Base-by-base conservation (phyloP, 1,284 basidiomycete genomes). In the Mycosarcoma mackinlayi region DNA sequence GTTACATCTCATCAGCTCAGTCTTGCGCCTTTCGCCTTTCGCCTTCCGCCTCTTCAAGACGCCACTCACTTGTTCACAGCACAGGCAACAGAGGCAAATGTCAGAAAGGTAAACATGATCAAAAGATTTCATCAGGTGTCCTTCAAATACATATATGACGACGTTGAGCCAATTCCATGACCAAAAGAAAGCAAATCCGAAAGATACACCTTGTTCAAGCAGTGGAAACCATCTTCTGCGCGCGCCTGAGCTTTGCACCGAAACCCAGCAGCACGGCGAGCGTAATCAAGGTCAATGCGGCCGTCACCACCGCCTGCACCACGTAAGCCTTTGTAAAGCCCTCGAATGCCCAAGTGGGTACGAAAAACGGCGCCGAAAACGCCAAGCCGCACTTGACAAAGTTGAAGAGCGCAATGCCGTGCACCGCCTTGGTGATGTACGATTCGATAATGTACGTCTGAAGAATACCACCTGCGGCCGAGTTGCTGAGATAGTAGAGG, bases 351-450 rank as follows among this genome's bases (percentile, higher is more conserved):
- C 82, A 83, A 31, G 69, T 58, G 30, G 78, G 76, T 8, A 78
- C 73, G 55, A 81, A 84, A 69, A 83, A 83, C 9, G 82, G 73
- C 14, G 80, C 76, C 0, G 73, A 76, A 40, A 84, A 84, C 19
- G 81, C 81, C 72, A 82, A 81, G n/a, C 79, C 73, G 54, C 73
- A 78, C 75, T 83, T 83, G 75, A 81, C 81, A 66, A 84, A 83
- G 57, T 79, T 79, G 71, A 83, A 84, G 30, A 80, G 78, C 21
- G 82, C 80, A 49, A 83, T 80, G 13, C 80, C 81, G 56, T 82
- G 79, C 58, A 81, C 80, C 0, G 75, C 71, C 33, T 72, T 57
- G 16, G 64, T 42, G 47, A 83, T 37, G 67, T 82, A 83, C 31
- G 63, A 65, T 61, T 84, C 83, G 58, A 83, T 69, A 25, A 83